These are phyloP conservation scores for Aspergillus ibericus DNA, from an alignment of 2,329 filamentous ascomycete genomes.

Conservation along the genomic window DNA sequence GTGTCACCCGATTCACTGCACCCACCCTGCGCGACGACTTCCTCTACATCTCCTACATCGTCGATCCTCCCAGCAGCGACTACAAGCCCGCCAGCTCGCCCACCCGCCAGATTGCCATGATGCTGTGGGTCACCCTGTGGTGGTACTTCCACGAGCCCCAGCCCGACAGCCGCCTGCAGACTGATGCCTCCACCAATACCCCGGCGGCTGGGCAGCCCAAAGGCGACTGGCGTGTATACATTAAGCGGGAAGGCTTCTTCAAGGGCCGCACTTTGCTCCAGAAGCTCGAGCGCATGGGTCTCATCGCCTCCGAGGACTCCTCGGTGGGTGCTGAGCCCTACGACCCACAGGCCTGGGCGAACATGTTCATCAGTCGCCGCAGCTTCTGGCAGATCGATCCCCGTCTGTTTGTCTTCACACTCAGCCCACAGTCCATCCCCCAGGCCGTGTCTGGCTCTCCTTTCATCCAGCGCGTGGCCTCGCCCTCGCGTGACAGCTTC, in stretches of 20 bases:
- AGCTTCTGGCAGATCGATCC: conserved; percentile 93
- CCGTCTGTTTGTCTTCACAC: conserved; percentile 82
- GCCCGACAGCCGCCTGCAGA: conserved; percentile 65
- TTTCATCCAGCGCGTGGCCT: conserved; percentile 49
- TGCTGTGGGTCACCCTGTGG: conserved; percentile 90
- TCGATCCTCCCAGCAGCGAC: conserved; percentile 75
- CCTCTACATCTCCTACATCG: conserved; percentile 89
- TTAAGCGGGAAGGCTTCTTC: conserved; percentile 85
- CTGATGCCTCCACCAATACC: conserved; percentile 63
- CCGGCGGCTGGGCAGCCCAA: conserved; percentile 70
- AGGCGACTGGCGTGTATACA: conserved; percentile 82
- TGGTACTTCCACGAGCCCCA: conserved; percentile 95
- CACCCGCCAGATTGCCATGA: conserved; percentile 89
- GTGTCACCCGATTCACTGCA: conserved; percentile 56
- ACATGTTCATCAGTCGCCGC: conserved; percentile 77
- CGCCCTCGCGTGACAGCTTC: conserved; percentile 45
- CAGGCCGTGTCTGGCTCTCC: conserved; percentile 53
- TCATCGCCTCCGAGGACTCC: conserved; percentile 75
- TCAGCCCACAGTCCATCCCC: conserved; percentile 60
- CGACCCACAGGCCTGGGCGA: conserved; percentile 66
- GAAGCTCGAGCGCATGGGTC: conserved; percentile 90
- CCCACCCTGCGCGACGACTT: conserved; percentile 78
- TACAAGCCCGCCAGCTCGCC: conserved; percentile 78
- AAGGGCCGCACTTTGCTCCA: conserved; percentile 78
- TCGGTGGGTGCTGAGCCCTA: conserved; percentile 64